Conservation (phyloP, 306 rosid species). For the Inga laurina region DNA sequence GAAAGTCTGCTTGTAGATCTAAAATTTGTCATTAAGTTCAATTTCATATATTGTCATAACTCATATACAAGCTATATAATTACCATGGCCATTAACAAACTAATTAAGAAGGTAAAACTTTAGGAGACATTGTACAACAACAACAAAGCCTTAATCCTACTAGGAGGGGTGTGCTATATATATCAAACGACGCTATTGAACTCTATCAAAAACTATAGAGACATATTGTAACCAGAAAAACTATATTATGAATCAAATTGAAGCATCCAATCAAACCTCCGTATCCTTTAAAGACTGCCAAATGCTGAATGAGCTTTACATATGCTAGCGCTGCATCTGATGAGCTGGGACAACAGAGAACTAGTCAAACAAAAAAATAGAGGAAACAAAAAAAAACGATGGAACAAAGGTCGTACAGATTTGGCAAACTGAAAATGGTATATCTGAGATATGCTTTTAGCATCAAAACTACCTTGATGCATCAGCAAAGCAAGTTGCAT, state of each 20-base stretch:
- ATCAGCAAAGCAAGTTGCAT: slow-evolving; percentile 95
- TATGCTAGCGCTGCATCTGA: slow-evolving; percentile 90
- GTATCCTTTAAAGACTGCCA: slow-evolving; percentile 88
- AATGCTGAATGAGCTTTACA: slow-evolving; percentile 93
- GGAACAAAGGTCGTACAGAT: slow-evolving; percentile 19
- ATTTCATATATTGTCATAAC: slow-evolving; percentile 4
- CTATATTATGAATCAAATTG: slow-evolving; percentile 18
- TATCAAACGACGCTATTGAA: too few species aligned
- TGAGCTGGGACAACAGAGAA: slow-evolving; percentile 58
- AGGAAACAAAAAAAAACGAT: not conserved
- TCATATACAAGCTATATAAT: slow-evolving; percentile 15
- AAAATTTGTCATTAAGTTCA: not conserved
- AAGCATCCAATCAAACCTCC: slow-evolving; percentile 65
- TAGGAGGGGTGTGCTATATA: too few species aligned
- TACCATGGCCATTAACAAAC: slow-evolving; percentile 12
- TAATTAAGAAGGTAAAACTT: slow-evolving; percentile 4
- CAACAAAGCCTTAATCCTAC: too few species aligned
- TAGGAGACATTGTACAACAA: not conserved
- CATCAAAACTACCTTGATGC: slow-evolving; percentile 71
- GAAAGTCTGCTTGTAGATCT: slow-evolving; percentile 11
- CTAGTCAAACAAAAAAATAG: slow-evolving; percentile 20
- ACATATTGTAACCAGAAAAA: slow-evolving; percentile 7
- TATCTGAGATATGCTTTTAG: slow-evolving; percentile 27
- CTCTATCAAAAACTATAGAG: too few species aligned
- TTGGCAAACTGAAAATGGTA: slow-evolving; percentile 20